Conservation (phyloP, 1,139 yeast genomes). For the Kurtzmaniella quercitrusa region DNA sequence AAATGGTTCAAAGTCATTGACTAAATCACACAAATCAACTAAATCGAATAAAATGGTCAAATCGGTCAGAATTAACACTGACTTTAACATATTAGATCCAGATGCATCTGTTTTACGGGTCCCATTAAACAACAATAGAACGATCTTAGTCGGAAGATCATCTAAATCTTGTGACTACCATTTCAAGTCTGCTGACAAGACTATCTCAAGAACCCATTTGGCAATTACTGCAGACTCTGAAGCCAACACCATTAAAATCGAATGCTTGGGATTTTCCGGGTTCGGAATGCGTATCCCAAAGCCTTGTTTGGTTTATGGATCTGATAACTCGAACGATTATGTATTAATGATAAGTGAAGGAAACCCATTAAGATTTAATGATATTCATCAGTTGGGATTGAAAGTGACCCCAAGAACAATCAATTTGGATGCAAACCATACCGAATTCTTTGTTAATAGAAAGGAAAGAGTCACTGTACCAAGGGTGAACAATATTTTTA, state of each 20-base stretch:
- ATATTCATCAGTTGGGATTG: constrained; percentile 12
- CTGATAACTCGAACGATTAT: constrained; percentile 26
- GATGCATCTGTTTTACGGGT: constrained; percentile 34
- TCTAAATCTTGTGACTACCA: constrained; percentile 58
- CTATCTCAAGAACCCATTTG: constrained; percentile 68
- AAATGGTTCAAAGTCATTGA: constrained; percentile 28
- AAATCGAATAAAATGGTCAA: no score
- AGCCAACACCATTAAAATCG: constrained; percentile 30
- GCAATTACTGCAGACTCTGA: constrained; percentile 20
- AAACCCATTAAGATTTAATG: constrained; percentile 15
- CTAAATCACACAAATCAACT: no score
- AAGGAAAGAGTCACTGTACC: constrained; percentile 56
- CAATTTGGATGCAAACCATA: constrained; percentile 38
- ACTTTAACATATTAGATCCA: constrained; percentile 40
- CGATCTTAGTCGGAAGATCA: constrained; percentile 56
- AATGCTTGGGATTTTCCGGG: constrained; percentile 72
- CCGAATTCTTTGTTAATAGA: constrained; percentile 55
- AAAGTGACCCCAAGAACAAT: constrained; percentile 30
- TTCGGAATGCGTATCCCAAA: constrained; percentile 58
- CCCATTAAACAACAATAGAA: constrained; percentile 25
- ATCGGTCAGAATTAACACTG: constrained; percentile 21
- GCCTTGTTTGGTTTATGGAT: constrained; percentile 32
- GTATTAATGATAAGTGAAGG: constrained; percentile 28
- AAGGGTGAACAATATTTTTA: constrained; percentile 49
- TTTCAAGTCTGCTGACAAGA: constrained; percentile 50